These are phyloP conservation scores for Diaporthe velutina DNA, from an alignment of 2,329 filamentous ascomycete species.

Conservation along the genomic window DNA sequence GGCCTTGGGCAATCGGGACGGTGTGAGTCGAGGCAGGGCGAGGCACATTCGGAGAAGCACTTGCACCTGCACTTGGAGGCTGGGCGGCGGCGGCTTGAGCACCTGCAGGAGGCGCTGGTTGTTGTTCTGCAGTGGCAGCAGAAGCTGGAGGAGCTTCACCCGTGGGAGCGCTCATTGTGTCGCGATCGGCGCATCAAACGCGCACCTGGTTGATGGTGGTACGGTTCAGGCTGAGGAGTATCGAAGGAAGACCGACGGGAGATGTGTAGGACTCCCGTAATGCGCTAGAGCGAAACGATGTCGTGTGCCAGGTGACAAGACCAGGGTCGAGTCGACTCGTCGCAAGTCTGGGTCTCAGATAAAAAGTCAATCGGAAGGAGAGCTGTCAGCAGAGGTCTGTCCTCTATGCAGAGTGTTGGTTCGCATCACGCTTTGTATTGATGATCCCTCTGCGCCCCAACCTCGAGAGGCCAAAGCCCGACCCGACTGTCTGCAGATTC, in stretches of 20 bases:
- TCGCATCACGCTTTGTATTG: slow-evolving; percentile 30
- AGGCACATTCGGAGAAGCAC: slow-evolving; percentile 20
- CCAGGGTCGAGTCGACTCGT: slow-evolving; percentile 4
- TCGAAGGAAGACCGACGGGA: background rate
- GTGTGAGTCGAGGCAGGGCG: slow-evolving; percentile 33
- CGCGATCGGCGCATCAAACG: slow-evolving; percentile 39
- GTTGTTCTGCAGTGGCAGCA: slow-evolving; percentile 30
- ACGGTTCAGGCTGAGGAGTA: slow-evolving; percentile 5
- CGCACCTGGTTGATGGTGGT: slow-evolving; percentile 29
- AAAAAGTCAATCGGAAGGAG: slow-evolving; percentile 11
- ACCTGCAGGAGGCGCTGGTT: slow-evolving; percentile 36
- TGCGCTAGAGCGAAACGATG: slow-evolving; percentile 13
- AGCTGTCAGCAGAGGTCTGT: slow-evolving; percentile 26
- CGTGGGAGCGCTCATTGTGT: slow-evolving; percentile 39
- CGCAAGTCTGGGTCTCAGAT: slow-evolving; percentile 26
- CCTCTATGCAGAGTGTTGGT: slow-evolving; percentile 14
- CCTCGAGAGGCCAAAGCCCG: slow-evolving; percentile 25
- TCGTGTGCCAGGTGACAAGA: slow-evolving; percentile 3
- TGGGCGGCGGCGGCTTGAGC: slow-evolving; percentile 8
- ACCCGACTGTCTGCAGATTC: slow-evolving; percentile 18
- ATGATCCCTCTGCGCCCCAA: slow-evolving; percentile 12
- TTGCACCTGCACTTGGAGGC: slow-evolving; percentile 20
- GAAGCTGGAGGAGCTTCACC: slow-evolving; percentile 37
- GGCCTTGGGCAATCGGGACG: slow-evolving; percentile 35
- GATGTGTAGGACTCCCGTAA: slow-evolving; percentile 2